Evolutionary conservation across 495 filamentous ascomycete species (phyloP), one percentile per base, ranked within the genome.

Genomic region (Talaromyces nanjingensis): DNA sequence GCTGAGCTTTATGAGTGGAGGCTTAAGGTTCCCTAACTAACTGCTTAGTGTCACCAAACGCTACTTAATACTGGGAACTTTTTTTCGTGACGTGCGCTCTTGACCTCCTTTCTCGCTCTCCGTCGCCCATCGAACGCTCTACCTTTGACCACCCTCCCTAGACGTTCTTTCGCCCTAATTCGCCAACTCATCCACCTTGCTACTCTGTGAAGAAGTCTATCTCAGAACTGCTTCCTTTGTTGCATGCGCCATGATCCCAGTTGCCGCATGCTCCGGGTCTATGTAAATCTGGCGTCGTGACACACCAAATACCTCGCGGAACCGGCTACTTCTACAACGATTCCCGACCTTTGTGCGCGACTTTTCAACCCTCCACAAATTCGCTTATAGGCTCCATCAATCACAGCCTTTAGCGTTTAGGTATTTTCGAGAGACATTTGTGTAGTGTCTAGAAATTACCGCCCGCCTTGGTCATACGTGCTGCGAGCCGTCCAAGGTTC

Each of bases 71-170:
- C 37, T 42, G 34, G 55, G 56, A 55, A 63, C 53, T 42, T 34
- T 58, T 55, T 60, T 37, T 56, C 53, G 53, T 56, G 53, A 56
- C 53, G 56, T 59, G 56, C 56, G 31, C 27, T 20, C 31, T 59
- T 37, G 31, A 33, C 56, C 42, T 64, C 59, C 55, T 65, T 59
- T 65, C 37, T 53, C 63, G 52, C 24, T 58, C 64, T 63, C 20
- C 60, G n/a, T 63, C 53, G 45, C 49, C 52, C 49, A 61, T 63
- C 52, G 53, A 45, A 57, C 62, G 53, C 45, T 47, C 55, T 54
- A 6, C 62, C 62, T n/a, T 25, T 31, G 37, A 25, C 22, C 59
- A 61, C 12, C 24, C 42, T 34, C n/a, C 59, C n/a, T 47, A 61
- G 25, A 62, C 60, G 60, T 62, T 62, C 45, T 24, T 62, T 62